Evolutionary conservation across 768 basidiomycete genomes (phyloP).

Genomic region (Termitomyces sp.): DNA sequence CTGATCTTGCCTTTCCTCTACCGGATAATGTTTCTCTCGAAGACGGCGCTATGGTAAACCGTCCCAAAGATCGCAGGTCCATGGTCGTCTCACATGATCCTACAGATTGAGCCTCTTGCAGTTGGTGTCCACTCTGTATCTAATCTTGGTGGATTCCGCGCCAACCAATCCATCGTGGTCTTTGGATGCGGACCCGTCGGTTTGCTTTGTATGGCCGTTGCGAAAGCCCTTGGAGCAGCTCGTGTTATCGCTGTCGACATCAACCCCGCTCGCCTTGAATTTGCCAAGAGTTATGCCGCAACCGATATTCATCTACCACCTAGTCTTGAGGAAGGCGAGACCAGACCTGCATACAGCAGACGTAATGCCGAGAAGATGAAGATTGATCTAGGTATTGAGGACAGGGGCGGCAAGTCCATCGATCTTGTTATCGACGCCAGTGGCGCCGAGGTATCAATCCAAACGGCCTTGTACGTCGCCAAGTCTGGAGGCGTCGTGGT

Average conservation of each 20-base stretch:
- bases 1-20: slow-evolving; percentile 78
- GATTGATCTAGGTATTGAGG: slow-evolving; percentile 57
- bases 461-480: slow-evolving; percentile 73
- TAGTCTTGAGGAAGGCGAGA: slow-evolving; percentile 55
- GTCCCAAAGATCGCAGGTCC: not conserved
- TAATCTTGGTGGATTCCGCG: slow-evolving; percentile 64
- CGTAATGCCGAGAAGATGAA: slow-evolving; percentile 68
- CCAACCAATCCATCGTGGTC: slow-evolving; percentile 72
- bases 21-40: slow-evolving; percentile 84
- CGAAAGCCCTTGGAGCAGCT: slow-evolving; percentile 84
- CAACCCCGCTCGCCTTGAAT: slow-evolving; percentile 68
- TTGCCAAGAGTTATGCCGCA: slow-evolving; percentile 82
- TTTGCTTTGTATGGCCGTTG: slow-evolving; percentile 93
- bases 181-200: slow-evolving; percentile 89
- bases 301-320: slow-evolving; percentile 70
- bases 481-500: slow-evolving; percentile 73
- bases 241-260: slow-evolving; percentile 86
- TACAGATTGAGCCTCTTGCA: slow-evolving; percentile 88
- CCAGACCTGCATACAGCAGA: slow-evolving; percentile 62
- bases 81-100: not conserved
- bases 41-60: slow-evolving; percentile 85
- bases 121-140: slow-evolving; percentile 88
- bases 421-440: slow-evolving; percentile 91
- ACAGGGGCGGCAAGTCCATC: slow-evolving; percentile 64
- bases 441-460: slow-evolving; percentile 89